A percentile compares a stretch with the other conserved stretches of the same genome.
Evolutionary conservation across 768 basidiomycete species (phyloP).

Genomic region (Rhodosporidiobolus sp.): DNA sequence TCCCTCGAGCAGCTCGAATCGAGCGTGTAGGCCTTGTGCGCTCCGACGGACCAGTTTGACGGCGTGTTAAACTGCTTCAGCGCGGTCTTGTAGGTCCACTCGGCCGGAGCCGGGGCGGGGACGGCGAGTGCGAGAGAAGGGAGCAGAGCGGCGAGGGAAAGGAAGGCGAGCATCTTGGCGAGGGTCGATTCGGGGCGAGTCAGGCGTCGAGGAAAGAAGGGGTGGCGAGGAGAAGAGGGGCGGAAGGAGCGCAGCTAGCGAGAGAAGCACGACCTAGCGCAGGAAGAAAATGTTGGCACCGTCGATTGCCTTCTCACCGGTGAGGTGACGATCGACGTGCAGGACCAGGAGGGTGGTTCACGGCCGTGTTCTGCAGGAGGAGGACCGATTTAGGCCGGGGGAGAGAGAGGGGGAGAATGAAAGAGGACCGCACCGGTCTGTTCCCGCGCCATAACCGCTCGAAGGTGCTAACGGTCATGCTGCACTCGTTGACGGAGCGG

Average conservation of each 20-base stretch:
- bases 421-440: background rate
- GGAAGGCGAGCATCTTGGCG: background rate
- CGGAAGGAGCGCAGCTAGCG: background rate
- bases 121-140: background rate
- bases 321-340: background rate
- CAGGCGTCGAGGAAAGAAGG: too few relatives aligned
- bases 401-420: background rate
- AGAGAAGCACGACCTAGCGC: background rate
- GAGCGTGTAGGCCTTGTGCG: background rate
- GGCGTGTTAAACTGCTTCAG: background rate
- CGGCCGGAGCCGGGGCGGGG: background rate
- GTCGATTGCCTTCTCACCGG: background rate
- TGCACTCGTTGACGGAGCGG: too few relatives aligned
- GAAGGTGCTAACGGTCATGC: too few relatives aligned
- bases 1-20: constrained; percentile 24
- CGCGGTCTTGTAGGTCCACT: background rate
- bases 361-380: background rate
- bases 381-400: background rate
- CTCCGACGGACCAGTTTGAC: background rate
- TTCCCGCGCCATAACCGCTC: too few relatives aligned
- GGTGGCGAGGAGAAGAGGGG: background rate
- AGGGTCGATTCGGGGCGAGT: background rate
- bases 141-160: background rate
- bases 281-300: background rate
- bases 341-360: background rate